Evolutionary conservation across 2,329 filamentous ascomycete genomes (phyloP), one percentile per base, ranked within the genome.

Genomic region (Paecilomyces variotii): DNA sequence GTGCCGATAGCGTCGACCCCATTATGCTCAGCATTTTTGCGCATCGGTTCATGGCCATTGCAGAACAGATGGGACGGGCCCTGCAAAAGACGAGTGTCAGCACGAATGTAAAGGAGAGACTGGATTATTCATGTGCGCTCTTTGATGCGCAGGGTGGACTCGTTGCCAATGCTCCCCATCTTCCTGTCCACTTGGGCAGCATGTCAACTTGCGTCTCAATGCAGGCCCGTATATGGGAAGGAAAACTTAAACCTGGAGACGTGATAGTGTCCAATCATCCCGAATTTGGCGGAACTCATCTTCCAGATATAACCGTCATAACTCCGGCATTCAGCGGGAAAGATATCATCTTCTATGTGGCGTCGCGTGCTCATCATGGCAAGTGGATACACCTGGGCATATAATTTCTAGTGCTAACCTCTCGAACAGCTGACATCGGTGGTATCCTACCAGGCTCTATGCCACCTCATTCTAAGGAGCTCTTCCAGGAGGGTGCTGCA

Each of bases 11-110:
- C 58, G 85, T 90, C 0, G 87, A 92, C 68, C 89, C 89, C 0
- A 89, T 92, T 63, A 81, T 90, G 75, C 80, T 93, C 1, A 88
- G 85, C 67, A 88, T 93, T 59, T 92, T 93, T 64, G 87, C 87
- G 0, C 88, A 92, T 69, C 82, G 89, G 6, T 93, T 93, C 74
- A 93, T 92, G 89, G 86, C 87, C 5, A 91, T 92, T 65, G 89
- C 89, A 1, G 89, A 93, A 72, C 89, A 92, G 68, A 92, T 93
- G 89, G 89, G 89, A 0, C 79, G 87, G 57, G 86, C 87, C 11
- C 74, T 92, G 14, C 88, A 91, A 67, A 92, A 91, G 76, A 91
- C 88, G 0, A 89, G 86, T 69, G 87, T 91, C 57, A 89, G 84
- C 66, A 90, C 87, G 0, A 92, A 91, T 65, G 88, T 92, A 11